Conservation (phyloP, 306 rosid species). For the apple (Malus domestica) region ASM211411v1 NC_041791.1:37478001-37478500, state of each 20-base stretch:
- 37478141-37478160: neutral
- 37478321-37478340: neutral
- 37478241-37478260: neutral
- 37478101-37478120: neutral
- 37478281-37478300: neutral
- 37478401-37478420: neutral
- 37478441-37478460: neutral
- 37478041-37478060: constrained; percentile 98
- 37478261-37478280: neutral
- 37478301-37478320: neutral
- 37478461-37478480: neutral
- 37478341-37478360: neutral
- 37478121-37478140: neutral
- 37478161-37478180: neutral
- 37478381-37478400: neutral
- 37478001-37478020: neutral
- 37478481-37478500: neutral
- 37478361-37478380: neutral
- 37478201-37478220: neutral
- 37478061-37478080: constrained; percentile 84
- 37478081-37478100: constrained; percentile 87
- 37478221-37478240: neutral
- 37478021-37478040: constrained; percentile 55
- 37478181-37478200: neutral
- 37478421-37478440: neutral